These are phyloP conservation scores for Lactarius sp. DNA, from an alignment of 768 basidiomycete species.

Conservation along the genomic window DNA sequence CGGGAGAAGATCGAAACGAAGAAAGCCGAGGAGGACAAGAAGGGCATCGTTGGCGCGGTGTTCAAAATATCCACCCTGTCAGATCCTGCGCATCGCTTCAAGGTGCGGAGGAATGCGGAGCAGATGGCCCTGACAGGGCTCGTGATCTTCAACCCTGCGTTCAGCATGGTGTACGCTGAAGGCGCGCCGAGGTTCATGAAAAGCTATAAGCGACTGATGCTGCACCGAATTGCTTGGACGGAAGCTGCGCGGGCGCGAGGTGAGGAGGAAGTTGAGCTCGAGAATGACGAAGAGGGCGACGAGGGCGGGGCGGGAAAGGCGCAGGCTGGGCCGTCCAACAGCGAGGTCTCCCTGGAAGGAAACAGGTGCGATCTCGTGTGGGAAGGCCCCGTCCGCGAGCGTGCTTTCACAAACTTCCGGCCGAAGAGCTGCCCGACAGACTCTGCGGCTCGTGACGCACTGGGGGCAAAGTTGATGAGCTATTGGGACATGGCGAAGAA, in stretches of 20 bases:
- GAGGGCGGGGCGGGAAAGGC: conserved; percentile 34
- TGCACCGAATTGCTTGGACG: conserved; percentile 89
- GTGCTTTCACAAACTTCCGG: conserved; percentile 74
- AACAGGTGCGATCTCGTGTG: conserved; percentile 90
- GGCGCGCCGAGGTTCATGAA: conserved; percentile 82
- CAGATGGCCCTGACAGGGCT: conserved; percentile 84
- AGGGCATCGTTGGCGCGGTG: conserved; percentile 73
- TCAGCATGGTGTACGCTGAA: conserved; percentile 91
- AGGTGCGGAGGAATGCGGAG: conserved; percentile 94
- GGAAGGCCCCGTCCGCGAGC: conserved; percentile 86
- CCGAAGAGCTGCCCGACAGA: conserved; percentile 83
- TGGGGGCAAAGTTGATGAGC: conserved; percentile 80
- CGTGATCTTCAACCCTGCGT: conserved; percentile 85
- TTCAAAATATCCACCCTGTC: conserved; percentile 88
- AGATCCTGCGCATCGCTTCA: conserved; percentile 94
- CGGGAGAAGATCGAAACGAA: conserved; percentile 83
- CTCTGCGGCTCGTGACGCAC: conserved; percentile 73
- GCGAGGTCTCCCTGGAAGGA: conserved; percentile 61
- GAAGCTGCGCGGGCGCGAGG: conserved; percentile 79
- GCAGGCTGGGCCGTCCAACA: conserved; percentile 28
- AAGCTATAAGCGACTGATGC: conserved; percentile 83
- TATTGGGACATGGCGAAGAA: conserved; percentile 97
- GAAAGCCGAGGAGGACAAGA: conserved; percentile 84
- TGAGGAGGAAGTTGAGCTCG: conserved; percentile 61
- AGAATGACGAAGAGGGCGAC: conserved; percentile 42